A percentile compares a stretch with the other conserved stretches of the same genome.
phyloP scores from a whole-genome alignment of 495 filamentous ascomycete genomes.

The Penicillium antarcticum region DNA sequence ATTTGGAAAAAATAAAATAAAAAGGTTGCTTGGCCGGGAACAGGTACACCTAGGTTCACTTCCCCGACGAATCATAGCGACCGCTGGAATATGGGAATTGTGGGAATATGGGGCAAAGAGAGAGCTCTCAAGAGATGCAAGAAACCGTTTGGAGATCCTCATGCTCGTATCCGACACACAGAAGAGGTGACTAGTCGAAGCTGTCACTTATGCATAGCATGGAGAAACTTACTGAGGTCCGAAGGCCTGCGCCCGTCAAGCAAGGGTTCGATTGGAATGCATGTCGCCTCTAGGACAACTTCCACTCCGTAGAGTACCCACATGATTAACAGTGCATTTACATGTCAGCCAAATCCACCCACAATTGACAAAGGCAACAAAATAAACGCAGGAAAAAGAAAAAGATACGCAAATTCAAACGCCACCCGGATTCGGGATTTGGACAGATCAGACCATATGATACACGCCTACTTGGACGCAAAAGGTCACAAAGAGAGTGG shows the following conservation, averaged over 20 bases:
- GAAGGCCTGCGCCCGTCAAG: conserved; percentile 1
- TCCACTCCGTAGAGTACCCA: background rate
- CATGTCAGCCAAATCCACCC: background rate
- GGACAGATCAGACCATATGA: conserved; percentile 8
- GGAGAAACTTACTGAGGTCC: background rate
- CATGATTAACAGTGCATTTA: background rate
- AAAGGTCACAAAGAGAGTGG: conserved; percentile 9
- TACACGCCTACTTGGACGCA: background rate
- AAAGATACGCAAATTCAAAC: background rate
- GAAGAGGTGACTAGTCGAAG: conserved; percentile 1
- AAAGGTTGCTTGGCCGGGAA: background rate
- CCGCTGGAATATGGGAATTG: background rate
- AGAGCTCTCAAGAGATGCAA: conserved; percentile 12
- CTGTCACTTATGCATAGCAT: conserved; percentile 10
- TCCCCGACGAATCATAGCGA: conserved; percentile 13
- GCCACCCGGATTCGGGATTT: conserved; percentile 4
- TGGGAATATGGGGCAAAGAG: background rate
- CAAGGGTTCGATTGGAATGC: background rate
- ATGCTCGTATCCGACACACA: conserved; percentile 12
- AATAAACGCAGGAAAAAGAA: background rate
- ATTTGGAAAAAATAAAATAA: conserved; percentile 1
- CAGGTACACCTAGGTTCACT: background rate
- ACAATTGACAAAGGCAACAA: background rate
- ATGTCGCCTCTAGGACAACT: background rate
- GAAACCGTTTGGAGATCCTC: conserved; percentile 29